Conservation (phyloP, 1,139 yeast species). For the Scheffersomyces insectosa region DNA sequence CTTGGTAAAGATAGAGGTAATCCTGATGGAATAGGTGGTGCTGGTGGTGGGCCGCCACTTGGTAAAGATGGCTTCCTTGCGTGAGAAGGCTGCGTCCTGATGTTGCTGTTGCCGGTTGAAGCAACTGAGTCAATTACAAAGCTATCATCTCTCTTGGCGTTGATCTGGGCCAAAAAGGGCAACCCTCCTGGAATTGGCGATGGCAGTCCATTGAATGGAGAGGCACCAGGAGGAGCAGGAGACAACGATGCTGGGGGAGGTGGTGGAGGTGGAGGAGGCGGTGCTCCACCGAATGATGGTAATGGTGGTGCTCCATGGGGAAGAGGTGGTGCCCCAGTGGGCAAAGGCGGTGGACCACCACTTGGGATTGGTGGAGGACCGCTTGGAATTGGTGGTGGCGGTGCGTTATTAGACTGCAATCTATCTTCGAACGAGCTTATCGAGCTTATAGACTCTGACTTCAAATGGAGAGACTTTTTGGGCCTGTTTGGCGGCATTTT, state of each 20-base stretch:
- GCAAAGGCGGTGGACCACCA: conserved; percentile 20
- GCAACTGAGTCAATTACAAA: conserved; percentile 54
- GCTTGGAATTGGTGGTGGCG: conserved; percentile 14
- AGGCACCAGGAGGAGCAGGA: conserved; percentile 15
- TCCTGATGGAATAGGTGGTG: conserved; percentile 11
- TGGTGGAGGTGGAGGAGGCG: conserved; percentile 10
- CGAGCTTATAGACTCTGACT: conserved; percentile 9
- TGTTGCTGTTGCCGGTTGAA: neutral
- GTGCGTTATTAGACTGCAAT: conserved; percentile 1
- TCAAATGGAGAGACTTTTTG: conserved; percentile 33
- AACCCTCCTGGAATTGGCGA: conserved; percentile 20
- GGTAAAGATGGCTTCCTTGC: conserved; percentile 20
- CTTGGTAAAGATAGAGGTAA: conserved; percentile 14
- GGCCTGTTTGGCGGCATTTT: conserved; percentile 31
- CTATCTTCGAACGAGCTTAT: conserved; percentile 7
- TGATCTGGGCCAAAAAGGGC: conserved; percentile 58
- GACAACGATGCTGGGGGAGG: conserved; percentile 14
- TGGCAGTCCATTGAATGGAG: conserved; percentile 2
- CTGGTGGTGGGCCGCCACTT: conserved; percentile 11
- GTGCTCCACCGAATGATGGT: conserved; percentile 12
- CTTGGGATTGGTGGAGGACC: conserved; percentile 16
- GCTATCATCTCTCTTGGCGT: conserved; percentile 52
- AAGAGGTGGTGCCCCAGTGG: conserved; percentile 17
- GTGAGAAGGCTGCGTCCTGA: conserved; percentile 6
- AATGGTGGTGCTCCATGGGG: conserved; percentile 23